Conservation (phyloP, 495 filamentous ascomycete species). For the Penicillium pulvis region DNA sequence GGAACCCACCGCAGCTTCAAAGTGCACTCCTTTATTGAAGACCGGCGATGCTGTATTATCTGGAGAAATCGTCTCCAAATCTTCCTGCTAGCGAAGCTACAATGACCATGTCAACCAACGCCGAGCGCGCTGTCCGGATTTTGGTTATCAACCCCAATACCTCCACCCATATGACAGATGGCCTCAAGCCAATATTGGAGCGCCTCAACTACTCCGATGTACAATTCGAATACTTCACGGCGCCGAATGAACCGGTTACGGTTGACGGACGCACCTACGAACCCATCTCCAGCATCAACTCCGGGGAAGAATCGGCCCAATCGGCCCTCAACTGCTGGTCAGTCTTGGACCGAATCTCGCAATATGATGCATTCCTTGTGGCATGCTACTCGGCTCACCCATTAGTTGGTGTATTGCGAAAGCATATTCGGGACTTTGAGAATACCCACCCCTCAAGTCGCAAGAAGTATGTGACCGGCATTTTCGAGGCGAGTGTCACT, state of each 20-base stretch:
- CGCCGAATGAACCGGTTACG: slow-evolving; percentile 38
- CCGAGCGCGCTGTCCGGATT: slow-evolving; percentile 46
- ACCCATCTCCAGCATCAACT: slow-evolving; percentile 50
- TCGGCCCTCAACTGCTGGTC: slow-evolving; percentile 59
- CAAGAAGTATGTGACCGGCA: slow-evolving; percentile 70
- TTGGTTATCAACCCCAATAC: slow-evolving; percentile 94
- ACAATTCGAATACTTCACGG: slow-evolving; percentile 58
- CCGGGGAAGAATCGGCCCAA: slow-evolving; percentile 50
- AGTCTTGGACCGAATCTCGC: slow-evolving; percentile 51
- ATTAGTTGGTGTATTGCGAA: slow-evolving; percentile 63
- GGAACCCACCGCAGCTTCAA: slow-evolving; percentile 8
- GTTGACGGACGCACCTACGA: slow-evolving; percentile 33
- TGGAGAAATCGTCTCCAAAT: background rate
- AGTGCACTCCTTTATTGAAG: background rate
- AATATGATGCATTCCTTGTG: slow-evolving; percentile 77
- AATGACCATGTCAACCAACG: slow-evolving; percentile 19
- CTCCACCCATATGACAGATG: slow-evolving; percentile 76
- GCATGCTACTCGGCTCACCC: slow-evolving; percentile 91
- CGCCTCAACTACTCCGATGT: slow-evolving; percentile 50
- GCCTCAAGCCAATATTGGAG: slow-evolving; percentile 64
- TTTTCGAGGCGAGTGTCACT: slow-evolving; percentile 79
- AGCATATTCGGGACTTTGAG: slow-evolving; percentile 35
- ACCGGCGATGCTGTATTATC: background rate
- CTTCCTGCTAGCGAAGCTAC: background rate
- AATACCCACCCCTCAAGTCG: slow-evolving; percentile 15